A percentile compares a stretch with the other conserved stretches of the same genome.
Evolutionary conservation across 2,329 filamentous ascomycete genomes (phyloP).

Genomic region (Gaeumannomyces sp.): DNA sequence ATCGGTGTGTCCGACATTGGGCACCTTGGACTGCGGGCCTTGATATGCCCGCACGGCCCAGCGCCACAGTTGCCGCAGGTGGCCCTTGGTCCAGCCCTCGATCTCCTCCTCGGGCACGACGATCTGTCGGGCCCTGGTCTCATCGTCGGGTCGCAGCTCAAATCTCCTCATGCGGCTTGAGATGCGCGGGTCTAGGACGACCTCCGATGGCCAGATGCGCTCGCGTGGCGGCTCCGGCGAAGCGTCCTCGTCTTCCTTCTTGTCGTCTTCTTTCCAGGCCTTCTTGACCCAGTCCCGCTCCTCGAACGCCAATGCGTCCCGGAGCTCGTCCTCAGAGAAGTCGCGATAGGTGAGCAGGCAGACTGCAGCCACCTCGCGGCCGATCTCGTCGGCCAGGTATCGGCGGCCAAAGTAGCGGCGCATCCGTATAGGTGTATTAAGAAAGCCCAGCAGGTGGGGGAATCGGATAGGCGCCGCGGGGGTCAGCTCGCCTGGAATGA

Average conservation of each 20-base stretch:
- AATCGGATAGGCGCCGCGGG: slow-evolving; percentile 69
- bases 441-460: slow-evolving; percentile 87
- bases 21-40: slow-evolving; percentile 31
- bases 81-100: slow-evolving; percentile 62
- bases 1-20: slow-evolving; percentile 19
- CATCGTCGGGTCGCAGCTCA: slow-evolving; percentile 61
- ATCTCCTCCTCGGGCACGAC: slow-evolving; percentile 61
- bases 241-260: slow-evolving; percentile 11
- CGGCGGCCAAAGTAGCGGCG: slow-evolving; percentile 84
- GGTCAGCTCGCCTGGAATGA: slow-evolving; percentile 64
- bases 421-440: slow-evolving; percentile 80
- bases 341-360: slow-evolving; percentile 60
- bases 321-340: slow-evolving; percentile 52
- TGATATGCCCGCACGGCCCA: slow-evolving; percentile 40
- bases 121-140: slow-evolving; percentile 58
- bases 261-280: slow-evolving; percentile 48
- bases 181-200: slow-evolving; percentile 73
- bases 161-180: slow-evolving; percentile 75
- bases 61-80: slow-evolving; percentile 44
- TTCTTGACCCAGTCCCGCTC: slow-evolving; percentile 81
- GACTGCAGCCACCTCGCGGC: slow-evolving; percentile 78
- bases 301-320: slow-evolving; percentile 60
- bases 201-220: slow-evolving; percentile 66
- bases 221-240: slow-evolving; percentile 46
- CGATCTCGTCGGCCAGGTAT: slow-evolving; percentile 77